A percentile compares a stretch with the other conserved stretches of the same genome.
These are phyloP conservation scores for Podosphaera aphanis DNA, from an alignment of 2,329 filamentous ascomycete genomes.

Conservation along the genomic window DNA sequence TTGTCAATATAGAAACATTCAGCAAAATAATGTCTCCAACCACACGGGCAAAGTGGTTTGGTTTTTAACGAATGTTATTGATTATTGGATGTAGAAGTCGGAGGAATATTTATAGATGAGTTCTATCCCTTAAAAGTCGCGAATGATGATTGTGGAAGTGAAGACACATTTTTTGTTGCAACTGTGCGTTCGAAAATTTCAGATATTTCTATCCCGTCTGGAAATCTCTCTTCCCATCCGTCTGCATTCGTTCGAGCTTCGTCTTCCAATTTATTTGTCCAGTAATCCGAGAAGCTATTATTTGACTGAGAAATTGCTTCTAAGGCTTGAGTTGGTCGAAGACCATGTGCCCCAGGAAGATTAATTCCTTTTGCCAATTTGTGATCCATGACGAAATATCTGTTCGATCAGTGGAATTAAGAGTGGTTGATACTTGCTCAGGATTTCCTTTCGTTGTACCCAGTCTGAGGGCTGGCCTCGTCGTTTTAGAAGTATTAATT, in stretches of 20 bases:
- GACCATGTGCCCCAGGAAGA: background rate
- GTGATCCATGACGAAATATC: background rate
- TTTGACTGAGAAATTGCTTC: background rate
- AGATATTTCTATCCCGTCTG: background rate
- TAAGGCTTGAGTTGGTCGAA: background rate
- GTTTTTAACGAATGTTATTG: background rate
- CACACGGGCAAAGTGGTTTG: background rate
- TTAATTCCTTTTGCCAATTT: background rate
- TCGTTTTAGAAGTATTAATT: background rate
- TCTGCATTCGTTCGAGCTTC: background rate
- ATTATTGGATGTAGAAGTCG: background rate
- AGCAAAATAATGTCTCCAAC: background rate
- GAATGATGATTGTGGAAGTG: background rate
- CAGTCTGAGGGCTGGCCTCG: background rate
- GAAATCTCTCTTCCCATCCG: background rate
- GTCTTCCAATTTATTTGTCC: background rate
- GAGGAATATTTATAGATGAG: background rate
- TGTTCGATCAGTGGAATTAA: background rate
- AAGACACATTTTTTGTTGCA: background rate
- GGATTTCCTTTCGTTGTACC: background rate
- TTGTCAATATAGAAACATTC: background rate
- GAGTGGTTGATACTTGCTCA: background rate
- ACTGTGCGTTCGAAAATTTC: background rate
- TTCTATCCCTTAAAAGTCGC: background rate
- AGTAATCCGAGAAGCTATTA: background rate